phyloP scores from a whole-genome alignment of 768 basidiomycete genomes.

The Trametes coccinea region DNA sequence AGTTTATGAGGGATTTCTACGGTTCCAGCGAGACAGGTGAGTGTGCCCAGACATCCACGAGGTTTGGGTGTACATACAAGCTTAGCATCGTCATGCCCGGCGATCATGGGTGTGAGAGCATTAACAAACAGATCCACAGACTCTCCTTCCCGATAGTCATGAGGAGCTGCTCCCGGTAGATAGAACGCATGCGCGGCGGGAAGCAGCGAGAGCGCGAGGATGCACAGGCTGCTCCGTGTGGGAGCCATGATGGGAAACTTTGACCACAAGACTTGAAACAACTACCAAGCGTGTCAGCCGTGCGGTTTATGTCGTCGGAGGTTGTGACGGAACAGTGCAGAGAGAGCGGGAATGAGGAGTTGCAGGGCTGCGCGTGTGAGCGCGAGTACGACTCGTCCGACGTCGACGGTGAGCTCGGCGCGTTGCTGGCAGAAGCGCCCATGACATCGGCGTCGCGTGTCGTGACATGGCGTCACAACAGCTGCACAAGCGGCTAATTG shows the following conservation, averaged over 20 bases:
- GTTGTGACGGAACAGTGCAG: no score
- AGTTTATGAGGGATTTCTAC: slow-evolving; percentile 93
- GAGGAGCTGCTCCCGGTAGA: slow-evolving; percentile 88
- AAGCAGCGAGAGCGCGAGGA: slow-evolving; percentile 26
- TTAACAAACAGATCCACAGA: slow-evolving; percentile 82
- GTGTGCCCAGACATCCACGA: not conserved
- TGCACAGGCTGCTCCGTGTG: slow-evolving; percentile 7
- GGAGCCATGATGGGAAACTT: slow-evolving; percentile 10
- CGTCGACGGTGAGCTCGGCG: not conserved
- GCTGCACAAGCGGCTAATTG: not conserved
- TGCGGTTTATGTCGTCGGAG: no score
- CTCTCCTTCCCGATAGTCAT: slow-evolving; percentile 74
- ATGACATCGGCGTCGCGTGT: not conserved
- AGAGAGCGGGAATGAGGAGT: no score
- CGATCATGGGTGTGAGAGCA: slow-evolving; percentile 83
- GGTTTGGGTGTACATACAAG: slow-evolving; percentile 50
- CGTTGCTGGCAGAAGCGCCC: slow-evolving; percentile 3
- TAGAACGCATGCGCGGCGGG: slow-evolving; percentile 67
- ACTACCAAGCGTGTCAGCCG: not conserved
- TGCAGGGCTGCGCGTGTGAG: not conserved
- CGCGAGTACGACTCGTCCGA: not conserved
- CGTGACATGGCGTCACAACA: not conserved
- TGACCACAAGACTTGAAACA: slow-evolving; percentile 2
- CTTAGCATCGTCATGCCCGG: slow-evolving; percentile 66
- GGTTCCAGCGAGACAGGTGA: not conserved